Base-by-base conservation (phyloP, 1,284 basidiomycete species). In the Ceratobasidium sp. region DNA sequence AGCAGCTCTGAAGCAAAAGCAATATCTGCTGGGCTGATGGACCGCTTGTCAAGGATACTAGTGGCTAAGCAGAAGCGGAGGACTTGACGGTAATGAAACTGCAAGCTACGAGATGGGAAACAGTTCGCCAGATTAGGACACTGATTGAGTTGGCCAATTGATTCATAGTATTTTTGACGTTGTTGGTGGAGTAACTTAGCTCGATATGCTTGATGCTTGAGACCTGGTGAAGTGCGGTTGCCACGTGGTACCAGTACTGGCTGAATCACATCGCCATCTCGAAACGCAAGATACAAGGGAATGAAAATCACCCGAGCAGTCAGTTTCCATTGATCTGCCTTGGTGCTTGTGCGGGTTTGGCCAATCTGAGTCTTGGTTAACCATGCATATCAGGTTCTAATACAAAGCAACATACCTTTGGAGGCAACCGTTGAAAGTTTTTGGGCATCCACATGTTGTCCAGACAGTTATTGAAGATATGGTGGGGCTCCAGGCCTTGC, bases 251-350 rank as follows among this genome's bases (percentile, higher is more conserved):
- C 74, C 14, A 33, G 20, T 6, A 10, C 48, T 35, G 38, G 20
- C 2, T 18, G 16, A 27, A 68, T 68, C 3, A 0, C 18, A 38
- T 77, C 65, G 6, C 75, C 65, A 60, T 67, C 41, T 10, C 65
- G 33, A 2, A 77, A 27, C 3, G 75, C 75, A 1, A 77, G 12
- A 27, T 48, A 77, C 10, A 77, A 35, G 1, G 75, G 75, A 12
- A 77, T 27, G 50, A 35, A 59, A 14, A 77, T 41, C 0, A 77
- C 38, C 3, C 30, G n/a, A 10, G 75, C 5, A 1, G 20, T 68
- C 3, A 77, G 55, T 60, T 77, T 77, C 65, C 52, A 62, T 20
- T 77, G 75, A 46, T 77, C 65, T 20, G 75, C 75, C 18, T 77
- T 77, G 8, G 14, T 50, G 1, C 10, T 23, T 3, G 55, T 41